Percentiles rank a stretch among this genome's conserved stretches.
phyloP scores from a whole-genome alignment of 257 asterid species.

The Lycium barbarum region DNA sequence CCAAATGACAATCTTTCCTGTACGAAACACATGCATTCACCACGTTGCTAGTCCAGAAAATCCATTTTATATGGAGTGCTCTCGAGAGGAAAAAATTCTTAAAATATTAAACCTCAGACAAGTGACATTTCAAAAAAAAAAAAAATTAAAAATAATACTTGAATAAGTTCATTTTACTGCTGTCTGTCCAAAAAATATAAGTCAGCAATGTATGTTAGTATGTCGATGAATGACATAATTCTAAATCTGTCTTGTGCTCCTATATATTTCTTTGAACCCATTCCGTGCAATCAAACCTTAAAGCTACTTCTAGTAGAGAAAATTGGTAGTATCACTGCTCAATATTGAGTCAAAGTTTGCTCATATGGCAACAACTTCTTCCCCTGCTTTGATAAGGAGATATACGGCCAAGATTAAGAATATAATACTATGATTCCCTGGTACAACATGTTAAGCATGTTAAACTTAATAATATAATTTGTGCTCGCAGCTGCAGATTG shows the following conservation, averaged over 20 bases:
- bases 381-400: background rate
- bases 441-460: background rate
- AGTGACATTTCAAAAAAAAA: background rate
- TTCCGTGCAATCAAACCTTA: slow-evolving; percentile 2
- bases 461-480: background rate
- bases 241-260: slow-evolving; percentile 11
- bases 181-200: background rate
- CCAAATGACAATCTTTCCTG: background rate
- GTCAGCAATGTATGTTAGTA: slow-evolving; percentile 22
- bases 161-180: slow-evolving; percentile 8
- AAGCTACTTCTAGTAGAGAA: slow-evolving; percentile 10
- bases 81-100: background rate
- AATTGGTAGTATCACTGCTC: slow-evolving; percentile 9
- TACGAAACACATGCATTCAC: background rate
- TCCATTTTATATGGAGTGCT: background rate
- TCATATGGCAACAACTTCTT: slow-evolving; percentile 12
- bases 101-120: slow-evolving; percentile 19
- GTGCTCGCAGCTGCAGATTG: background rate
- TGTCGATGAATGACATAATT: background rate
- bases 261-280: background rate
- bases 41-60: background rate
- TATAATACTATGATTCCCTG: background rate
- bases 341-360: background rate
- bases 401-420: background rate
- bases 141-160: background rate